Evolutionary conservation across 305 asterid genomes (phyloP).

Genomic region (Fraxinus latifolia): DNA sequence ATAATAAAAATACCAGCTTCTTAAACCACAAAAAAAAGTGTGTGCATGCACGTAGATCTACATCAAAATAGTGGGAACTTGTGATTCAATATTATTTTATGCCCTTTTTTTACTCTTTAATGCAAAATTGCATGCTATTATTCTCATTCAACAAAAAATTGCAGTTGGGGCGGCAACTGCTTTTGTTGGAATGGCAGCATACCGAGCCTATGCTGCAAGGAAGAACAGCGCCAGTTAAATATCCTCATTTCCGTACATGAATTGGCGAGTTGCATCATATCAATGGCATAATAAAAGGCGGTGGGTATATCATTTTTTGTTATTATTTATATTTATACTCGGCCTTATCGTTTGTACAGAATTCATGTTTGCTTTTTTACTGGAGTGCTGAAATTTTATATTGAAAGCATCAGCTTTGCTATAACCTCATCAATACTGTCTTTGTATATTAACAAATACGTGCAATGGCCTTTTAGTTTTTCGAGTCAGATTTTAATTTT

Average conservation of each 20-base stretch:
- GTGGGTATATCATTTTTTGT: neutral
- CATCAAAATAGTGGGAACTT: slow-evolving; percentile 11
- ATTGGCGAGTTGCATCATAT: slow-evolving; percentile 15
- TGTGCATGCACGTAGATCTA: neutral
- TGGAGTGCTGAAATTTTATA: neutral
- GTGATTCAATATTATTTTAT: neutral
- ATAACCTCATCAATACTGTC: neutral
- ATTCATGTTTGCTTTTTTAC: slow-evolving; percentile 5
- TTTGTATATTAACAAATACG: neutral
- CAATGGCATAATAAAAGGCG: neutral
- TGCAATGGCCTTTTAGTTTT: neutral
- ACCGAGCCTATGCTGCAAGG: slow-evolving; percentile 74
- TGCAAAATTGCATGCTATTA: slow-evolving; percentile 14
- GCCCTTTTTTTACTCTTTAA: neutral
- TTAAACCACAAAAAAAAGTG: neutral
- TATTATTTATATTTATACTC: neutral
- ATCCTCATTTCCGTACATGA: slow-evolving; percentile 26
- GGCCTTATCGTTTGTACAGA: slow-evolving; percentile 3
- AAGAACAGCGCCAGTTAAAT: slow-evolving; percentile 65
- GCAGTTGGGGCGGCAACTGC: slow-evolving; percentile 92
- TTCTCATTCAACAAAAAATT: slow-evolving; percentile 22
- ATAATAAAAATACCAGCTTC: neutral
- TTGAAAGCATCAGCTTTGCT: slow-evolving; percentile 15
- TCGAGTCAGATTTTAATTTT: neutral
- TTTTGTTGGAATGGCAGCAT: slow-evolving; percentile 79